phyloP scores from a whole-genome alignment of 1,284 basidiomycete genomes.

The Pterula multifida region DNA sequence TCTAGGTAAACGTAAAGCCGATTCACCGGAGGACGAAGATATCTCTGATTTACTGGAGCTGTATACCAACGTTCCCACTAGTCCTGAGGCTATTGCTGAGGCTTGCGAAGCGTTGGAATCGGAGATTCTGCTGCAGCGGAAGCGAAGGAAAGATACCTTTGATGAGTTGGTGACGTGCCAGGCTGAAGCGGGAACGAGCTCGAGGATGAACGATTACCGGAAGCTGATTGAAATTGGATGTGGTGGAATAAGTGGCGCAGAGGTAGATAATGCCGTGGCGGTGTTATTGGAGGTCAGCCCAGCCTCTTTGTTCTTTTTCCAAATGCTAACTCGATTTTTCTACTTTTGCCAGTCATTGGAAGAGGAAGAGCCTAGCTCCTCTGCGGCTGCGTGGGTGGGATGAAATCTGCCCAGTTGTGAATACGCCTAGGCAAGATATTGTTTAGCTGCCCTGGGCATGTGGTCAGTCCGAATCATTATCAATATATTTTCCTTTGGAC shows the following conservation, averaged over 20 bases:
- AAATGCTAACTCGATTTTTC: conserved; percentile 6
- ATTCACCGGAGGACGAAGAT: conserved; percentile 35
- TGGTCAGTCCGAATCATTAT: too few relatives aligned
- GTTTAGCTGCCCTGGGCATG: too few relatives aligned
- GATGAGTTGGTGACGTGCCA: conserved; percentile 69
- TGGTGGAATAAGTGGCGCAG: conserved; percentile 73
- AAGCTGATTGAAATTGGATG: conserved; percentile 79
- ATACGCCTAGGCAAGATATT: too few relatives aligned
- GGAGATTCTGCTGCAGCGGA: conserved; percentile 54
- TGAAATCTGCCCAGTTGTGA: too few relatives aligned
- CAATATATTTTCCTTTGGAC: too few relatives aligned
- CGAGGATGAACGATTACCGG: conserved; percentile 80
- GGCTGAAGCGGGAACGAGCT: conserved; percentile 81
- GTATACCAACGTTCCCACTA: conserved; percentile 42
- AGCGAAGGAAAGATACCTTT: conserved; percentile 60
- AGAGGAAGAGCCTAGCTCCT: conserved; percentile 56
- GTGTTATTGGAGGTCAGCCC: conserved; percentile 70
- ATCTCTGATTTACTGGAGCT: conserved; percentile 50
- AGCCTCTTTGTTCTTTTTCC: conserved; percentile 2
- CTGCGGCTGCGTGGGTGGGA: conserved; percentile 17
- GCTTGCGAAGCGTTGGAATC: conserved; percentile 51
- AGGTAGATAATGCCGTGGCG: conserved; percentile 76
- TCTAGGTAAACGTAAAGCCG: conserved; percentile 39
- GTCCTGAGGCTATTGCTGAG: conserved; percentile 43
- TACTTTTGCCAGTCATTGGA: conserved; percentile 45